These are phyloP conservation scores for Rhododendron mucronatum DNA, from an alignment of 148 eudicot genomes.

Conservation along the genomic window DNA sequence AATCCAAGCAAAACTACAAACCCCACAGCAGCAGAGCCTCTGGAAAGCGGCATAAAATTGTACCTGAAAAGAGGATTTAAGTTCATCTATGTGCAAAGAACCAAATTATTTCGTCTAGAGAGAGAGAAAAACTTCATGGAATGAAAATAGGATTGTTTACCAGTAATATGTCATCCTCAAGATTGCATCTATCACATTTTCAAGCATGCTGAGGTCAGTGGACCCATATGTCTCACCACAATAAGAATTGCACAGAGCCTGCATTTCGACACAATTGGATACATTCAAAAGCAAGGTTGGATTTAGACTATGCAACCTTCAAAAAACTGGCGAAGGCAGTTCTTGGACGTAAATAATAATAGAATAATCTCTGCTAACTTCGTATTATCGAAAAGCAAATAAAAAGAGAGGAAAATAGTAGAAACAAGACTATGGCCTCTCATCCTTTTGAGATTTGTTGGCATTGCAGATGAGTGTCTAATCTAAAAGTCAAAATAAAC, in stretches of 20 bases:
- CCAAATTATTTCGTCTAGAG: not conserved
- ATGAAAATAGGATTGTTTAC: conserved; percentile 29
- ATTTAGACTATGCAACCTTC: not conserved
- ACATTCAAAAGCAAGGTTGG: not conserved
- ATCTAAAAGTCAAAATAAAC: not conserved
- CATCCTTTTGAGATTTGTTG: not conserved
- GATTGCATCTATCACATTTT: conserved; percentile 82
- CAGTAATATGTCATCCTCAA: conserved; percentile 92
- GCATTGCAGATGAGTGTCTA: not conserved
- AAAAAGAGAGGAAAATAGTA: not conserved
- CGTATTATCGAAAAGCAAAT: not conserved
- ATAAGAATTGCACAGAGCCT: conserved; percentile 83
- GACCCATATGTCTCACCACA: conserved; percentile 84
- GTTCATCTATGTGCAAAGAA: not conserved
- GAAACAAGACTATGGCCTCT: not conserved
- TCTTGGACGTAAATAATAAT: not conserved
- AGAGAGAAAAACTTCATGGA: not conserved
- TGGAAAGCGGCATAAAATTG: conserved; percentile 91
- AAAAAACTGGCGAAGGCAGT: not conserved
- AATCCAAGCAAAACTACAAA: conserved; percentile 82
- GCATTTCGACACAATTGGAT: conserved; percentile 17
- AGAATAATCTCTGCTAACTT: not conserved
- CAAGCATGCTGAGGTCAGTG: conserved; percentile 63
- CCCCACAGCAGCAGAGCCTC: conserved; percentile 88
- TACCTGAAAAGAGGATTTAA: conserved; percentile 50